phyloP scores from a whole-genome alignment of 1,139 yeast genomes.

The Protomyces pachydermus region DNA sequence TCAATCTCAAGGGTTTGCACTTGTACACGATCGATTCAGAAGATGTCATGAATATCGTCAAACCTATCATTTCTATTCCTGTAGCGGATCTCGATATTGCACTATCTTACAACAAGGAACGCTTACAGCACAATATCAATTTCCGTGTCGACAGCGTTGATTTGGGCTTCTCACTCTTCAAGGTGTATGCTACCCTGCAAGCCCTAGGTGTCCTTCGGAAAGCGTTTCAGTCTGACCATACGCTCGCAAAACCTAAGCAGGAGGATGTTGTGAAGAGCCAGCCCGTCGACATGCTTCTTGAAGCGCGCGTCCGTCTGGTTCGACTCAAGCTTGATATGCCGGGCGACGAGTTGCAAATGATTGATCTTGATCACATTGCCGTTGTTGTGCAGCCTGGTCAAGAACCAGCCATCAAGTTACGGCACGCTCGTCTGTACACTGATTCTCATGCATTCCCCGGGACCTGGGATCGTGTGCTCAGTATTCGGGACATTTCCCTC shows the following conservation, averaged over 20 bases:
- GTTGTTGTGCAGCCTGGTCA: slow-evolving; percentile 39
- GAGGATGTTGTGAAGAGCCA: slow-evolving; percentile 41
- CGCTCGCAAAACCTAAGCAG: not conserved
- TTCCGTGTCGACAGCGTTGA: slow-evolving; percentile 2
- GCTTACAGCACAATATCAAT: not conserved
- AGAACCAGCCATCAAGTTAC: slow-evolving; percentile 40
- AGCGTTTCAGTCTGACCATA: not conserved
- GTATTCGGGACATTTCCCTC: slow-evolving; percentile 35
- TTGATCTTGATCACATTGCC: slow-evolving; percentile 47
- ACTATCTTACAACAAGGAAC: not conserved
- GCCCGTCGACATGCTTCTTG: slow-evolving; percentile 32
- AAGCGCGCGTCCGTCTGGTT: slow-evolving; percentile 3
- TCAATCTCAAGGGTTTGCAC: not conserved
- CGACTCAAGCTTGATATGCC: slow-evolving; percentile 51
- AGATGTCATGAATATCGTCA: not conserved
- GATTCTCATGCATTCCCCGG: slow-evolving; percentile 51
- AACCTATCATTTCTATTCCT: slow-evolving; percentile 6
- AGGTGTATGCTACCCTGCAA: slow-evolving; percentile 20
- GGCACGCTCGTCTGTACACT: slow-evolving; percentile 49
- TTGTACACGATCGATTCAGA: slow-evolving; percentile 11
- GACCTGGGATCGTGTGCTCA: slow-evolving; percentile 44
- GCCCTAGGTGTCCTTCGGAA: slow-evolving; percentile 23
- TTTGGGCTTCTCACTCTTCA: slow-evolving; percentile 14
- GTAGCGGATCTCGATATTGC: not conserved
- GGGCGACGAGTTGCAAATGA: slow-evolving; percentile 48